Percentiles rank a stretch among this genome's conserved stretches.
Evolutionary conservation across 148 eudicot species (phyloP).

Genomic region (Rhododendron vialii): DNA sequence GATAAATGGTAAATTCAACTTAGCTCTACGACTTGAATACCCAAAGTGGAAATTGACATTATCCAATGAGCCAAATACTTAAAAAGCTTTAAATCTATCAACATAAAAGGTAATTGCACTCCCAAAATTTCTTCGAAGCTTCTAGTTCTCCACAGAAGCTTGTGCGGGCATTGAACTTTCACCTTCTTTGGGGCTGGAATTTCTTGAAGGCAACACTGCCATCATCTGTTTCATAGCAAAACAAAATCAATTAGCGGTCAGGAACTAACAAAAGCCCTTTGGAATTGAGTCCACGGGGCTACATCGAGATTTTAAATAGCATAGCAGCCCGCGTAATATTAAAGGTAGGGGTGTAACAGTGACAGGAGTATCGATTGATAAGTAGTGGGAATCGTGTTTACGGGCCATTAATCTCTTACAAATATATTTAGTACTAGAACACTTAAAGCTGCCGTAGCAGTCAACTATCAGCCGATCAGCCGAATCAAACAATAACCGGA

Average conservation of each 20-base stretch:
- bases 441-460: not conserved
- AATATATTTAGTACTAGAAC: not conserved
- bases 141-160: not conserved
- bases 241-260: not conserved
- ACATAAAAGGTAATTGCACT: not conserved
- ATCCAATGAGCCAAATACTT: not conserved
- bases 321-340: no score
- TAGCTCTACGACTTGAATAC: not conserved
- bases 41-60: not conserved
- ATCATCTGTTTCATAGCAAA: not conserved
- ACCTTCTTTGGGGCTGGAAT: not conserved
- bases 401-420: not conserved
- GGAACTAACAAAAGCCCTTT: not conserved
- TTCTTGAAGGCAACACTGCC: not conserved
- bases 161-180: not conserved
- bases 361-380: not conserved
- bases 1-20: not conserved
- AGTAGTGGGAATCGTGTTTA: no score
- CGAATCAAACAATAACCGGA: not conserved
- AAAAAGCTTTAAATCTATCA: not conserved
- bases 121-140: not conserved
- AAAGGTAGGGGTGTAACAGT: no score
- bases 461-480: not conserved
- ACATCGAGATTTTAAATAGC: not conserved
- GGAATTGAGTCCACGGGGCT: not conserved